A percentile compares a stretch with the other conserved stretches of the same genome.
Conservation (phyloP, 2,329 filamentous ascomycete species). For the Albifimbria verrucaria region DNA sequence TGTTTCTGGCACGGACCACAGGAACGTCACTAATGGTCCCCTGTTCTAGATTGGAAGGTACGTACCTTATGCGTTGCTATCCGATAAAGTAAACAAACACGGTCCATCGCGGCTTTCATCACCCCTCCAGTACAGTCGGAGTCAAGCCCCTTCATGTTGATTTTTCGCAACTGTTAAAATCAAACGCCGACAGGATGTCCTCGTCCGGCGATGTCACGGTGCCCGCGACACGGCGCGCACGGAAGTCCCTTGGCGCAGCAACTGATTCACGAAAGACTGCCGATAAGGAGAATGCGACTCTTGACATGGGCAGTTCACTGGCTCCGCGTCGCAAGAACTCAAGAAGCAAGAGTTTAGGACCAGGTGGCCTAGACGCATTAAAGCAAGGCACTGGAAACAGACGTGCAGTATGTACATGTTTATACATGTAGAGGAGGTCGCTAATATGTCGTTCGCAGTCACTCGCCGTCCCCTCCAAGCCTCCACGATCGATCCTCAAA, state of each 20-base stretch:
- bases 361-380: conserved; percentile 81
- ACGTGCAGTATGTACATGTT: conserved; percentile 60
- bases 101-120: conserved; percentile 26
- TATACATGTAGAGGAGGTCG: background rate
- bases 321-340: conserved; percentile 63
- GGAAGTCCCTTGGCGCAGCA: conserved; percentile 68
- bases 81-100: conserved; percentile 37
- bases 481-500: conserved; percentile 73
- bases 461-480: conserved; percentile 48
- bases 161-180: conserved; percentile 10
- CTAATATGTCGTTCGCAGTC: conserved; percentile 39
- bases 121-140: conserved; percentile 10
- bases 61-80: conserved; percentile 18
- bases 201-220: conserved; percentile 41
- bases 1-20: conserved; percentile 8
- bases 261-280: conserved; percentile 48
- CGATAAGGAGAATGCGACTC: conserved; percentile 77
- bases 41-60: conserved; percentile 13
- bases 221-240: conserved; percentile 54
- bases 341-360: conserved; percentile 93
- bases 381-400: conserved; percentile 74
- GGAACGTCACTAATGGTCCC: background rate
- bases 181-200: conserved; percentile 25
- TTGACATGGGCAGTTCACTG: conserved; percentile 57
- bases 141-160: conserved; percentile 12